phyloP scores from a whole-genome alignment of 768 basidiomycete species.

The Rhodotorula diobovata region DNA sequence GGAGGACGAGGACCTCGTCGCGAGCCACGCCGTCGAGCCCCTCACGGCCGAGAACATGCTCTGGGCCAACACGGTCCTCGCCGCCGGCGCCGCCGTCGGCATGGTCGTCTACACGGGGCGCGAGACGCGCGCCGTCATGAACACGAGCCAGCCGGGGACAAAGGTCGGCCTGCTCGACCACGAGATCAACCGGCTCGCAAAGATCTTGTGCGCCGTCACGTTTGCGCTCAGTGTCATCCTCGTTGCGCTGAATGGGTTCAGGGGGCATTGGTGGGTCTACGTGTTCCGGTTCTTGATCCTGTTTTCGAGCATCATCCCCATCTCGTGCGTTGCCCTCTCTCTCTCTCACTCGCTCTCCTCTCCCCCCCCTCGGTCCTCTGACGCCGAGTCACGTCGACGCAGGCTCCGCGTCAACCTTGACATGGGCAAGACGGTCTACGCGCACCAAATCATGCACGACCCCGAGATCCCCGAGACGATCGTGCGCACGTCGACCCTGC shows the following conservation, averaged over 20 bases:
- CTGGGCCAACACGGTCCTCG: conserved; percentile 96
- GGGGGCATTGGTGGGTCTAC: conserved; percentile 92
- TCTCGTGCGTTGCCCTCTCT: conserved; percentile 63
- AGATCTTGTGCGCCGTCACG: conserved; percentile 93
- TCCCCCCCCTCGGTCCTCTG: no score
- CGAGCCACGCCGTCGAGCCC: conserved; percentile 59
- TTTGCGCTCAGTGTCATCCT: conserved; percentile 85
- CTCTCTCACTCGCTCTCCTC: neutral
- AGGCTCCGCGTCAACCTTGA: conserved; percentile 98
- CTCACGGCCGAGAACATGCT: conserved; percentile 92
- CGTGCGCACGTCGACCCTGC: conserved; percentile 93
- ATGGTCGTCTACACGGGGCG: conserved; percentile 90
- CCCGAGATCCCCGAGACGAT: conserved; percentile 88
- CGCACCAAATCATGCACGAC: conserved; percentile 90
- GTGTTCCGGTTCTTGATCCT: conserved; percentile 94
- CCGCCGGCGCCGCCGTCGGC: conserved; percentile 86
- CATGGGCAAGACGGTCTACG: conserved; percentile 99
- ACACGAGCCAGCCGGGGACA: conserved; percentile 92
- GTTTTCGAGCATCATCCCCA: conserved; percentile 98
- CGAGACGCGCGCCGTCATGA: conserved; percentile 97
- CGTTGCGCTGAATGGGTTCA: conserved; percentile 92
- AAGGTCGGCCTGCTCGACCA: conserved; percentile 87
- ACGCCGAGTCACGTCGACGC: neutral
- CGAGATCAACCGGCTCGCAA: conserved; percentile 92
- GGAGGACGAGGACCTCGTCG: conserved; percentile 41